Base-by-base conservation (phyloP, 805 yeast species). In the Myxozyma mucilagina region DNA sequence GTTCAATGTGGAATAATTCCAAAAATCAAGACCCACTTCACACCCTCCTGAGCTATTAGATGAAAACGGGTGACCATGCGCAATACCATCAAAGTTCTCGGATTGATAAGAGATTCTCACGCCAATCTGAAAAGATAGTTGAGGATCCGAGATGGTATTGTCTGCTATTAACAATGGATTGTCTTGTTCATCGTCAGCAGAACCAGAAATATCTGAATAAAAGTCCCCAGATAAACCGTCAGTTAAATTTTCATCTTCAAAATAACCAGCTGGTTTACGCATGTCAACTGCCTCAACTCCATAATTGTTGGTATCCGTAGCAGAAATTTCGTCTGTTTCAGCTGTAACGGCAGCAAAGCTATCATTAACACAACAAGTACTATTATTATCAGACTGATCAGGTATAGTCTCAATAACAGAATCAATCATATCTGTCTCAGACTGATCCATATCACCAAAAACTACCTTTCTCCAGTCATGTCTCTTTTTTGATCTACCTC, bases 1-100 rank as follows among this genome's bases (percentile, higher is more conserved):
- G 5, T 32, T 29, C 36, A 38, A 38, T 18, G 53, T 50, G 13
- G 53, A 50, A 29, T 50, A 50, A 13, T 39, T 39, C 53, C 53
- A 38, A 6, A 44, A 50, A n/a, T 50, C 53, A 36, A 50, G 38
- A 24, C 20, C 34, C 20, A 50, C 16, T 14, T 29, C 20, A 6
- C 31, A 35, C 7, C 43, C 43, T 13, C 43, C 43, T 4, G 42
- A 31, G 9, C 31, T 11, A 36, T 35, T 4, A 8, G 36, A 10
- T 8, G n/a, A 6, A 9, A 35, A 36, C 18, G 7, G 34, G 52
- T 35, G 36, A 2, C 13, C 4, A 20, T 35, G 9, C n/a, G n/a
- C n/a, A n/a, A n/a, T n/a, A n/a, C n/a, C n/a, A n/a, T n/a, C n/a
- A n/a, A n/a, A n/a, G n/a, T n/a, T n/a, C n/a, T n/a, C n/a, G n/a